Conservation (phyloP, 192 early-diverging fungal species). For the Radiomyces spectabilis region DNA sequence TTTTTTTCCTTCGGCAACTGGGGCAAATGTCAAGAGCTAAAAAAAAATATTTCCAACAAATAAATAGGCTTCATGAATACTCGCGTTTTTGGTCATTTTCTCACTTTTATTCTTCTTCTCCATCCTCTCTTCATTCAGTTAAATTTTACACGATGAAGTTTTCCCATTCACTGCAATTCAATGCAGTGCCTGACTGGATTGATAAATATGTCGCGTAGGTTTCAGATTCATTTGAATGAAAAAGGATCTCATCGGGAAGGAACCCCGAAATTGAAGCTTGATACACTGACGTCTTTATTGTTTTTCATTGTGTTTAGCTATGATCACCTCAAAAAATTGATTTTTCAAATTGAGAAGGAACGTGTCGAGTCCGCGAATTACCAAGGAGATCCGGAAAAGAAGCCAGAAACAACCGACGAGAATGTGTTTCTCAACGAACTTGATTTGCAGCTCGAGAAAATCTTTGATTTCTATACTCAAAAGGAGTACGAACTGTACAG, state of each 20-base stretch:
- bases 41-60: no score
- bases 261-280: no score
- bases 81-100: neutral
- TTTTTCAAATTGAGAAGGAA: constrained; percentile 30
- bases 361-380: constrained; percentile 14
- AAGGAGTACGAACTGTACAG: constrained; percentile 59
- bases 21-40: no score
- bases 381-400: no score
- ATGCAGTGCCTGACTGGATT: constrained; percentile 82
- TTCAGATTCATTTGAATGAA: no score
- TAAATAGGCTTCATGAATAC: no score
- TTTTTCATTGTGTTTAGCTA: constrained; percentile 15
- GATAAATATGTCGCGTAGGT: constrained; percentile 73
- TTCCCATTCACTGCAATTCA: constrained; percentile 85
- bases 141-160: constrained; percentile 71
- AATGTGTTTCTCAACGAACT: constrained; percentile 49
- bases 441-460: constrained; percentile 64
- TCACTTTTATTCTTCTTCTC: neutral
- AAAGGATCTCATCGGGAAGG: no score
- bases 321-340: constrained; percentile 26
- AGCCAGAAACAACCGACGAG: no score
- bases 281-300: no score
- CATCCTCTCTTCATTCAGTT: neutral
- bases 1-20: no score
- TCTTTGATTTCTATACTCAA: constrained; percentile 58